phyloP scores from a whole-genome alignment of 495 filamentous ascomycete genomes.

The Neurospora sp. region DNA sequence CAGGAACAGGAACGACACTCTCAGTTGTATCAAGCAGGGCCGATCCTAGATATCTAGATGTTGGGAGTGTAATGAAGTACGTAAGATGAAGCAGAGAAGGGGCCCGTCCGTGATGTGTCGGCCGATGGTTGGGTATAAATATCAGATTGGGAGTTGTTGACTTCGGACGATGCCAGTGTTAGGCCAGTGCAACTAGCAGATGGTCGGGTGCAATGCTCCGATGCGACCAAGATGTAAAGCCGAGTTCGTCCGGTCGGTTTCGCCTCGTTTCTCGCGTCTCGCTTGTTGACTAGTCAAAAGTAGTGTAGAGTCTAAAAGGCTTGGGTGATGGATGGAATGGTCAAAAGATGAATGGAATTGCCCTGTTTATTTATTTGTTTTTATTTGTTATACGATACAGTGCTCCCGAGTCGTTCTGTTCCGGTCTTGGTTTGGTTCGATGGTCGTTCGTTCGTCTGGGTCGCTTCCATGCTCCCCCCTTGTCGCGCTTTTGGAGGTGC shows the following conservation, averaged over 20 bases:
- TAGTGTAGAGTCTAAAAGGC: not conserved
- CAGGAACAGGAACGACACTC: not conserved
- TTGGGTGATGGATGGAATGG: not conserved
- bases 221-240: not conserved
- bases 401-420: not conserved
- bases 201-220: not conserved
- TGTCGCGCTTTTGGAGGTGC: not conserved
- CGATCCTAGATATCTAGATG: not conserved
- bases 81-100: not conserved
- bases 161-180: not conserved
- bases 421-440: not conserved
- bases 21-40: not conserved
- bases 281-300: not conserved
- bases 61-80: not conserved
- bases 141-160: not conserved
- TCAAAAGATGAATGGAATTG: not conserved
- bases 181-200: not conserved
- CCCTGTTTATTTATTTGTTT: not conserved
- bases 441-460: not conserved
- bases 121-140: not conserved
- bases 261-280: not conserved
- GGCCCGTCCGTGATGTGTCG: not conserved
- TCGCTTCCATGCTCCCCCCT: not conserved
- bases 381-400: not conserved
- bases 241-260: not conserved